Percentiles rank a stretch among this genome's conserved stretches.
Evolutionary conservation across 2,329 filamentous ascomycete genomes (phyloP).

Genomic region (Paecilomyces fulvus): DNA sequence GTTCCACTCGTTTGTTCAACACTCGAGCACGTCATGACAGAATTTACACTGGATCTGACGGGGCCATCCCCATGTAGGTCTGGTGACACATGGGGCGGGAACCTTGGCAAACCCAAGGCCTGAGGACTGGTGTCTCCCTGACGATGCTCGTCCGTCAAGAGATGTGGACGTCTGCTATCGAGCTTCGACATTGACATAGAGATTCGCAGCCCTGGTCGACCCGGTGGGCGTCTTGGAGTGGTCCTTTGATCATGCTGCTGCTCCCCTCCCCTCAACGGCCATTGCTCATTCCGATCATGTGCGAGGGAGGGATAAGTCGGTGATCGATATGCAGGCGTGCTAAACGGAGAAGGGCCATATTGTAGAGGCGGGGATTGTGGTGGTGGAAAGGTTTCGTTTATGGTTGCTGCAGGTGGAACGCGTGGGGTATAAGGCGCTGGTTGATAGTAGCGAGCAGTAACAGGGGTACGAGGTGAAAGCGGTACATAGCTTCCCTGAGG

Average conservation of each 20-base stretch:
- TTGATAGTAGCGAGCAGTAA: neutral
- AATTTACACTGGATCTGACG: slow-evolving; percentile 51
- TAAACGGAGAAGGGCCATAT: neutral
- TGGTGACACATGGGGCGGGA: slow-evolving; percentile 20
- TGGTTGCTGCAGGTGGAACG: neutral
- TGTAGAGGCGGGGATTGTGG: neutral
- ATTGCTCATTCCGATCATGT: slow-evolving; percentile 11
- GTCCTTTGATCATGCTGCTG: slow-evolving; percentile 12
- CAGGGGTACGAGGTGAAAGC: neutral
- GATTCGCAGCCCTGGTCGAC: slow-evolving; percentile 22
- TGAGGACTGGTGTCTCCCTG: slow-evolving; percentile 14
- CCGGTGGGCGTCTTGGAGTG: slow-evolving; percentile 14
- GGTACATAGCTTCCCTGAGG: neutral
- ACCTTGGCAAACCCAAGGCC: slow-evolving; percentile 21
- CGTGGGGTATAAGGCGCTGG: neutral
- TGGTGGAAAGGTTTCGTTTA: neutral
- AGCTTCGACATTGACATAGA: slow-evolving; percentile 29
- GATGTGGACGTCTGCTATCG: slow-evolving; percentile 18
- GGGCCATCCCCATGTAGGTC: slow-evolving; percentile 23
- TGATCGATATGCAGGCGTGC: slow-evolving; percentile 12
- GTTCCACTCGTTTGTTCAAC: slow-evolving; percentile 54
- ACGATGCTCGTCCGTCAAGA: slow-evolving; percentile 17
- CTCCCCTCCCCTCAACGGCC: slow-evolving; percentile 13
- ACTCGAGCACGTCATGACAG: slow-evolving; percentile 54
- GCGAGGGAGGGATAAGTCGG: slow-evolving; percentile 8